A percentile compares a stretch with the other conserved stretches of the same genome.
phyloP scores from a whole-genome alignment of 306 rosid genomes.

The Malus orientalis region DNA sequence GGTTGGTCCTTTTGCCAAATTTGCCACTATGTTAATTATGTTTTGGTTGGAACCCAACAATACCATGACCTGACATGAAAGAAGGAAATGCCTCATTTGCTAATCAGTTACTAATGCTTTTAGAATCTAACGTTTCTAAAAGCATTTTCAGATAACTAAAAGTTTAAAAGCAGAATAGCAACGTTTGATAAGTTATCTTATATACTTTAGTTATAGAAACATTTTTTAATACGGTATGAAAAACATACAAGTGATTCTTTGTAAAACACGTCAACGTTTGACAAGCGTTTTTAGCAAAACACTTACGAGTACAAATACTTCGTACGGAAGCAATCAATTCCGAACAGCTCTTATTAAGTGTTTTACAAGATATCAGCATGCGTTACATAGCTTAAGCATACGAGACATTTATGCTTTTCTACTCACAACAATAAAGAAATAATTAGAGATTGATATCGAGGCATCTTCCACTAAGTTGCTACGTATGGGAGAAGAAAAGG shows the following conservation, averaged over 20 bases:
- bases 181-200: too few relatives aligned
- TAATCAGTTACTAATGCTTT: background rate
- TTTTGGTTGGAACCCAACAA: background rate
- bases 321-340: too few relatives aligned
- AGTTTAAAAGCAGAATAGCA: too few relatives aligned
- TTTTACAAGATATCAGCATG: background rate
- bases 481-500: background rate
- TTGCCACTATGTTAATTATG: background rate
- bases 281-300: too few relatives aligned
- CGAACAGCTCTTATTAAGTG: too few relatives aligned
- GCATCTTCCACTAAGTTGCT: background rate
- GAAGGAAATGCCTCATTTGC: background rate
- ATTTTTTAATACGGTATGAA: too few relatives aligned
- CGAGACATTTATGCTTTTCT: background rate
- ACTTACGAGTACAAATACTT: too few relatives aligned
- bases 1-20: background rate
- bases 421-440: background rate
- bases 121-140: background rate
- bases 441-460: background rate
- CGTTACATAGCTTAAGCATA: background rate
- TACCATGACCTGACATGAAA: background rate
- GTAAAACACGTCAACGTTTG: too few relatives aligned
- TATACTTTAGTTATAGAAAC: too few relatives aligned
- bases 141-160: too few relatives aligned
- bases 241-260: too few relatives aligned